A percentile compares a stretch with the other conserved stretches of the same genome.
These are phyloP conservation scores for Fraxinus baroniana DNA, from an alignment of 305 asterid genomes.

Conservation along the genomic window DNA sequence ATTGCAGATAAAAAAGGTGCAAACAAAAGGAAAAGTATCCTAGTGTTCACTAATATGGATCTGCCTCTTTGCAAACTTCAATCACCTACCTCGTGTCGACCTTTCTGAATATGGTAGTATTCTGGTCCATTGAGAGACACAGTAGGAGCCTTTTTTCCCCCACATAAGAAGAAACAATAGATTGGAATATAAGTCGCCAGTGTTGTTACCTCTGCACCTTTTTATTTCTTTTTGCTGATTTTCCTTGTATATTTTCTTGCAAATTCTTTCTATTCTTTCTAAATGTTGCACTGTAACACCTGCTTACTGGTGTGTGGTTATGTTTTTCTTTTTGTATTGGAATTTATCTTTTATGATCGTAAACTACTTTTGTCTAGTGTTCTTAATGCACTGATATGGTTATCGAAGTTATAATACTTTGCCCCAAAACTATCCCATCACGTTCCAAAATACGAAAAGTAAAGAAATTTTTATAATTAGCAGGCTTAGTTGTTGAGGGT, in stretches of 20 bases:
- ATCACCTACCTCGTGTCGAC: neutral
- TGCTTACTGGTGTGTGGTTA: neutral
- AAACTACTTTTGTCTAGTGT: neutral
- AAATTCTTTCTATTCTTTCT: neutral
- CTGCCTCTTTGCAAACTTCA: slow-evolving; percentile 4
- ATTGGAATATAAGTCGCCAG: neutral
- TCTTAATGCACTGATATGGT: neutral
- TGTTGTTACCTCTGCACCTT: neutral
- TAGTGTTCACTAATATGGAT: neutral
- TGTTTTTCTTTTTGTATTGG: neutral
- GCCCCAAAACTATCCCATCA: neutral
- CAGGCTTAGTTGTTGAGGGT: neutral
- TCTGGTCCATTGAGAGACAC: neutral
- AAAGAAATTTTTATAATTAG: neutral
- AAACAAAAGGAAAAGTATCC: neutral
- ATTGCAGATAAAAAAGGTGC: neutral
- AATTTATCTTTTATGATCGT: neutral
- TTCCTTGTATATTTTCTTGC: neutral
- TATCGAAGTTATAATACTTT: neutral
- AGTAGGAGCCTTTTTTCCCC: neutral
- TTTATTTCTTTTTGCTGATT: neutral
- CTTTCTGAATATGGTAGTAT: neutral
- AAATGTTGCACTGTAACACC: slow-evolving; percentile 1
- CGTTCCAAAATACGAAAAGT: neutral
- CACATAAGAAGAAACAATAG: neutral